Base-by-base conservation (phyloP, 257 asterid species). In the Solanum dulcamara region DNA sequence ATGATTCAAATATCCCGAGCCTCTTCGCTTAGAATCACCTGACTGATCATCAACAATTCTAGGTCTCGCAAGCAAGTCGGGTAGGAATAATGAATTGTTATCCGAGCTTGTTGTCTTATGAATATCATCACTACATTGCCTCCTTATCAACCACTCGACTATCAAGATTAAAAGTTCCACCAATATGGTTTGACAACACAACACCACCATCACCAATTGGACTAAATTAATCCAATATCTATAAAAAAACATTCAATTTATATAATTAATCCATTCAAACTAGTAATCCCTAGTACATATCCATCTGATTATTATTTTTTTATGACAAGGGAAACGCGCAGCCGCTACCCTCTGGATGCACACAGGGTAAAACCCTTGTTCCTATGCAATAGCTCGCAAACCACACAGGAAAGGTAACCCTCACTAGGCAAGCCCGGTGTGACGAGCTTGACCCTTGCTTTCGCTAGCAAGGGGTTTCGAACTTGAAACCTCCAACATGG, bases 131-230 rank as follows among this genome's bases (percentile, higher is more conserved):
- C 87, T 89, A 81, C 90, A 67, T n/a, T 1, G 93, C 88, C 81
- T 96, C 97, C 85, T 91, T 96, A 87, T 87, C 89, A 20, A 86
- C 81, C 57, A 75, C 84, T 24, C 86, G 87, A 85, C 88, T 89
- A n/a, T 89, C 92, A 85, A 91, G 77, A 26, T 88, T 91, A 85
- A 89, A 88, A 85, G 89, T 88, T 62, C 93, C 93, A 50, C 89
- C 91, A 51, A 91, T 91, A 75, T 89, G 92, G 87, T 90, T 92
- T 26, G 92, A 81, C 86, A 95, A 89, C 24, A 94, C 94, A 84
- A 96, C 97, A 80, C 90, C 91, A 33, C 98, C 98, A 86, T 95
- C 98, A 40, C 98, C 99, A 67, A 94, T 87, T 0, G 99, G 99
- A 90, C 98, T 92, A 55, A 96, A 96, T n/a, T n/a, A n/a, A n/a